Percentiles rank a stretch among this genome's conserved stretches.
Evolutionary conservation across 768 basidiomycete species (phyloP).

Genomic region (Phlegmacium glaucopus): DNA sequence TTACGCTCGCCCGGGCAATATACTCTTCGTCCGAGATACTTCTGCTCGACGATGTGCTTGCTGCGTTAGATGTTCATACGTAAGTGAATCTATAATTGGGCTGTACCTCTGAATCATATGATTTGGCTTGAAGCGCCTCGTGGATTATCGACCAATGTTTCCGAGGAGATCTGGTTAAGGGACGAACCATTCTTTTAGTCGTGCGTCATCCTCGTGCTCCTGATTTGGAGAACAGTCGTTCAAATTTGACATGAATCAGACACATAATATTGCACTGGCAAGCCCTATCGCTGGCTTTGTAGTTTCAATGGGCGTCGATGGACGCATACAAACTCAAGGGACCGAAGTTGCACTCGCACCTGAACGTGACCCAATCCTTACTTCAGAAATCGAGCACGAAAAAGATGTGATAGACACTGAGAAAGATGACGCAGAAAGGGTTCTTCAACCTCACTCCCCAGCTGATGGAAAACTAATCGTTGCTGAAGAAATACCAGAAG

Average conservation of each 20-base stretch:
- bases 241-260: conserved; percentile 16
- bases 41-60: conserved; percentile 68
- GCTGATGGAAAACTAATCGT: conserved; percentile 55
- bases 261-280: conserved; percentile 45
- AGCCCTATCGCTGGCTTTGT: conserved; percentile 50
- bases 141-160: conserved; percentile 76
- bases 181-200: conserved; percentile 77
- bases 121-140: conserved; percentile 60
- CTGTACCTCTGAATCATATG: background rate
- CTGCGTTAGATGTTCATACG: conserved; percentile 46
- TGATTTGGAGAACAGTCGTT: background rate
- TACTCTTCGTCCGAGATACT: conserved; percentile 51
- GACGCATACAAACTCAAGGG: conserved; percentile 45
- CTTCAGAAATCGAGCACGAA: conserved; percentile 20
- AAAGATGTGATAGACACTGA: conserved; percentile 16
- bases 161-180: conserved; percentile 63
- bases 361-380: conserved; percentile 33
- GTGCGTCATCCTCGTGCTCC: conserved; percentile 23
- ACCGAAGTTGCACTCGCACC: conserved; percentile 40
- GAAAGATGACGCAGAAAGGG: conserved; percentile 17
- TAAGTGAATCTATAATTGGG: conserved; percentile 6
- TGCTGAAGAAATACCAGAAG: conserved; percentile 54
- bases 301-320: conserved; percentile 49
- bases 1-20: conserved; percentile 38
- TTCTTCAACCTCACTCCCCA: conserved; percentile 8